Base-by-base conservation (phyloP, 192 early-diverging fungal species). In the Helicostylum pulchrum region DNA sequence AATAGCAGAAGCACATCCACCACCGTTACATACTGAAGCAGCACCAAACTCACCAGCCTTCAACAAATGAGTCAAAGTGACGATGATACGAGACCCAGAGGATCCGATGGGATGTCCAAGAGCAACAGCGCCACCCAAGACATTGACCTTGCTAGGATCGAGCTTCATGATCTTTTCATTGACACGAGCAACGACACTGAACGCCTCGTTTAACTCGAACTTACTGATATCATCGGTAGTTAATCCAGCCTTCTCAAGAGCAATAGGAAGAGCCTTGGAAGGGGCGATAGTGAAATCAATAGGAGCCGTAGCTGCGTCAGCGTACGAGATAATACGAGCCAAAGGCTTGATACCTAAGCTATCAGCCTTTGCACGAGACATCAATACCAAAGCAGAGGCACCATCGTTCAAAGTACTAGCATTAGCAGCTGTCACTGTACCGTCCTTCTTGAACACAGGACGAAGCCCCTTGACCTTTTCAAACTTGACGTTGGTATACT, bases 121-220 rank as follows among this genome's bases (percentile, higher is more conserved):
- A 45, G 85, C 80, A 10, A 91, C 90, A 32, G 91, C 91, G 67
- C 91, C 91, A 62, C 91, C 91, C 19, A 88, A 87, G 70, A 93
- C 72, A 66, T 93, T 93, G 61, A 88, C 83, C 69, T 80, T 85
- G 26, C 77, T 78, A 57, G 88, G 83, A 63, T 90, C 84, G 30
- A 89, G 65, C 14, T 87, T 86, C 45, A 93, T 81, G 43, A 93
- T 77, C 82, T 96, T 83, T 72, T 96, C 92, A 77, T 99, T 99
- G 47, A 83, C 96, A 21, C 84, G 78, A 14, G 90, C 86, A 57
- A 98, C 96, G 6, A 96, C 95, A 66, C 88, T 88, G 73, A 99
- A 99, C 0, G 96, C 96, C 79, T 99, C 96, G 78, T 99, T 98
- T 77, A 99, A 87, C 76, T 99, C 96, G 69, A 91, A 99, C 49